Conservation (phyloP, 148 eudicot genomes). For the Chenopodium suecicum region DNA sequence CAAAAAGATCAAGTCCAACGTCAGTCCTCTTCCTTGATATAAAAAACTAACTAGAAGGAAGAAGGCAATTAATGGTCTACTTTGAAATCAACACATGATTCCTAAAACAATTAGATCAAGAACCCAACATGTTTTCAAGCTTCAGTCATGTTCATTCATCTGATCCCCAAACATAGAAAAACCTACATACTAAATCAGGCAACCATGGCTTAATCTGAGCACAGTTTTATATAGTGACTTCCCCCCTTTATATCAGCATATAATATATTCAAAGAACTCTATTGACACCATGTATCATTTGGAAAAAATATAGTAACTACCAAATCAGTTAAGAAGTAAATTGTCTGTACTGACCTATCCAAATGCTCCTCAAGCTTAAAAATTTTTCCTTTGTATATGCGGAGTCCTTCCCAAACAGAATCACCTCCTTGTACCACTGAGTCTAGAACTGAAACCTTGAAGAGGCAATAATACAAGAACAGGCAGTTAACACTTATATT, state of each 20-base stretch:
- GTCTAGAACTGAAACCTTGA: conserved; percentile 93
- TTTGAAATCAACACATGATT: background rate
- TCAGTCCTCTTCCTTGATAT: background rate
- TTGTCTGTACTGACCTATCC: conserved; percentile 57
- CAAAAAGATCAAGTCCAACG: background rate
- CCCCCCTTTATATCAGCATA: background rate
- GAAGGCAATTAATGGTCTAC: background rate
- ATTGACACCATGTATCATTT: background rate
- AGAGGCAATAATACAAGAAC: conserved; percentile 22
- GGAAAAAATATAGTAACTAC: background rate
- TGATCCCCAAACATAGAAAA: background rate
- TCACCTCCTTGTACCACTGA: conserved; percentile 99
- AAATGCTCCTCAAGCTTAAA: conserved; percentile 97
- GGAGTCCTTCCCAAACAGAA: conserved; percentile 98
- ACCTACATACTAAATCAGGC: background rate
- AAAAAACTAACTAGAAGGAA: background rate
- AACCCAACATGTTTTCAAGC: background rate
- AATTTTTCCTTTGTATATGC: conserved; percentile 75
- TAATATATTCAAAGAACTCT: background rate
- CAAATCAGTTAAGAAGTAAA: background rate
- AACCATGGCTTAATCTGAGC: background rate
- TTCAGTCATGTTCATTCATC: background rate
- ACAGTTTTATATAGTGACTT: background rate
- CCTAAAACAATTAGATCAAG: background rate
- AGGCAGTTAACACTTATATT: background rate